Conservation (phyloP, 73 alveolate genomes). For the Paramecium caudatum region DNA sequence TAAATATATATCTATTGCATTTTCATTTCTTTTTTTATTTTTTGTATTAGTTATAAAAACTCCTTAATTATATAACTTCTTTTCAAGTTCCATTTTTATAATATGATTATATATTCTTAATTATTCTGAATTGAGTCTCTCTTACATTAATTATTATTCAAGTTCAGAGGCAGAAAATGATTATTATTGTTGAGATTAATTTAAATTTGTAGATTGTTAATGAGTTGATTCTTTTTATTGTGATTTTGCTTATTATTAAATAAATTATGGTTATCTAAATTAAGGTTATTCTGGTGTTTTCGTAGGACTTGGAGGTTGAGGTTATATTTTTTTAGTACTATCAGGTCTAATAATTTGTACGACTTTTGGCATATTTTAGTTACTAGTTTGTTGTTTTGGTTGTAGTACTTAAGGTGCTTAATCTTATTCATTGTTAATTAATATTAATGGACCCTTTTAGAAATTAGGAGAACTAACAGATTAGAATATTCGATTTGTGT, state of each 20-base stretch:
- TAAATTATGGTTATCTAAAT: conserved; percentile 12
- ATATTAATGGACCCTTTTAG: conserved; percentile 32
- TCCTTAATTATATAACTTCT: conserved; percentile 32
- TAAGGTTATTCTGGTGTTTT: conserved; percentile 10
- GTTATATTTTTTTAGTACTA: not conserved
- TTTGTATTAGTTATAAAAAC: conserved; percentile 42
- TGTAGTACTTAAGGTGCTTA: conserved; percentile 1
- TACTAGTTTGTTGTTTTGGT: conserved; percentile 33
- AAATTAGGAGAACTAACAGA: conserved; percentile 52
- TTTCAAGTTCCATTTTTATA: conserved; percentile 54
- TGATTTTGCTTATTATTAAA: not conserved
- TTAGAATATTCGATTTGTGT: conserved; percentile 22
- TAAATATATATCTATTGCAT: conserved; percentile 56
- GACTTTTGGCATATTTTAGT: conserved; percentile 50
- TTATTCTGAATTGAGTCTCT: conserved; percentile 56
- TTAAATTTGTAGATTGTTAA: too few species aligned
- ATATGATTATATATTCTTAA: conserved; percentile 62
- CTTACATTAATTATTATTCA: conserved; percentile 9
- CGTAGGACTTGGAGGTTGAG: conserved; percentile 6
- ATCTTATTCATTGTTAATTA: conserved; percentile 25
- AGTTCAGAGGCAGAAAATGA: not conserved
- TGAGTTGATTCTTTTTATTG: too few species aligned
- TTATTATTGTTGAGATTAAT: not conserved
- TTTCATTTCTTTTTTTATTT: conserved; percentile 46
- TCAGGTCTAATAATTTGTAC: conserved; percentile 13